Conservation (phyloP, 2,329 filamentous ascomycete genomes). For the Pseudomassariella vexata region DNA sequence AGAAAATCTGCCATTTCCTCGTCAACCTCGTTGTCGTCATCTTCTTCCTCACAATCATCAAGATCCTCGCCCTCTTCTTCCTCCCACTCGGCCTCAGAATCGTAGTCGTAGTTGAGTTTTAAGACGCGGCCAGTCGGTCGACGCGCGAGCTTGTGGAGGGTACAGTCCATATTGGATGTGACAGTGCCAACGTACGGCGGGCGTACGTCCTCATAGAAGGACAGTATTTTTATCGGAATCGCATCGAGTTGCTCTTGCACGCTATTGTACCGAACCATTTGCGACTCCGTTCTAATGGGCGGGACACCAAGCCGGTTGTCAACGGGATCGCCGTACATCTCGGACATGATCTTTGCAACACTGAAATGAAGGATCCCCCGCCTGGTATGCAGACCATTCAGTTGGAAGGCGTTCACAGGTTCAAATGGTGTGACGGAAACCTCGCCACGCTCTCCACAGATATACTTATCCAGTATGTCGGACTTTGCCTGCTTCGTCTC, state of each 20-base stretch:
- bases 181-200: slow-evolving; percentile 69
- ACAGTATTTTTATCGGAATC: slow-evolving; percentile 58
- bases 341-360: slow-evolving; percentile 57
- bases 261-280: slow-evolving; percentile 27
- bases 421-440: slow-evolving; percentile 38
- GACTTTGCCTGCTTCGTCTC: slow-evolving; percentile 48
- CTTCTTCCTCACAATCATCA: slow-evolving; percentile 60
- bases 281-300: slow-evolving; percentile 32
- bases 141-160: slow-evolving; percentile 45
- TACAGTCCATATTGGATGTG: slow-evolving; percentile 50
- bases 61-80: slow-evolving; percentile 59
- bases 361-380: slow-evolving; percentile 44
- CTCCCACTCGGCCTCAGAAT: slow-evolving; percentile 80
- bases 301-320: slow-evolving; percentile 12
- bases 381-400: slow-evolving; percentile 29
- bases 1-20: slow-evolving; percentile 87
- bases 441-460: slow-evolving; percentile 40
- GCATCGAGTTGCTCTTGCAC: slow-evolving; percentile 30
- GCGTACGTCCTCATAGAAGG: slow-evolving; percentile 59
- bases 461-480: slow-evolving; percentile 44
- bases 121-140: slow-evolving; percentile 50
- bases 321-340: slow-evolving; percentile 38
- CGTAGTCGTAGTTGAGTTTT: slow-evolving; percentile 71
- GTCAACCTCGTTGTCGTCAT: slow-evolving; percentile 62
- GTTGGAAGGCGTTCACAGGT: slow-evolving; percentile 37